Base-by-base conservation (phyloP, 768 basidiomycete species). In the Kwoniella pini region DNA sequence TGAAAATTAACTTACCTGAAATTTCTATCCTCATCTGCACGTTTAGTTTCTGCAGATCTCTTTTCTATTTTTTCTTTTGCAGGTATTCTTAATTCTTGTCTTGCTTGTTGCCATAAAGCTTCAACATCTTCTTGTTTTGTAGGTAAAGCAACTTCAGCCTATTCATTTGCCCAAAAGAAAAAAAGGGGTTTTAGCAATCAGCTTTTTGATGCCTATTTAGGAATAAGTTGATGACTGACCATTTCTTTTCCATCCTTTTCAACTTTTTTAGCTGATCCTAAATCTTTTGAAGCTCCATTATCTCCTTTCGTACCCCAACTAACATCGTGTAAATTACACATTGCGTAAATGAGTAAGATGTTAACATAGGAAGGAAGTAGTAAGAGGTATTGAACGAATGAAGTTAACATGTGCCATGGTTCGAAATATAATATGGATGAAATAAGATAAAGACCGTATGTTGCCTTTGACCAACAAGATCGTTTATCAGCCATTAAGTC, bases 261-360 rank as follows among this genome's bases (percentile, higher is more conserved):
- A 61, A 91, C 82, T 78, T 92, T 93, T 82, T 92, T 93, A 1
- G 91, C 92, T 10, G 88, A 86, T 57, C 92, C 92, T 11, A 95
- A 83, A 75, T 95, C 91, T 79, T 94, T 93, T 13, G 86, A 81
- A 11, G 90, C 81, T 39, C 89, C 88, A 68, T 93, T 92, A 80
- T 93, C 90, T 63, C 92, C 91, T 74, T 94, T 73, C 27, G 92
- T 94, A 62, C 92, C 92, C 91, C 84, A 84, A 30, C 87, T 88
- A 44, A 93, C 89, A 74, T 92, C 90, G 78, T 92, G 90, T 67
- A 77, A 50, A 42, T 79, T 78, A 38, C 74, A 72, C 46, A 73
- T 68, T 1, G 72, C 67, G 67, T 77, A 80, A 51, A 80, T 77
- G 22, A 72, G 62, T 24, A 78, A 65, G 17, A 80, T 71, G 49